Percentiles rank a stretch among this genome's conserved stretches.
Evolutionary conservation across 169 alveolate genomes (phyloP).

Genomic region (Plasmodium gonderi): DNA sequence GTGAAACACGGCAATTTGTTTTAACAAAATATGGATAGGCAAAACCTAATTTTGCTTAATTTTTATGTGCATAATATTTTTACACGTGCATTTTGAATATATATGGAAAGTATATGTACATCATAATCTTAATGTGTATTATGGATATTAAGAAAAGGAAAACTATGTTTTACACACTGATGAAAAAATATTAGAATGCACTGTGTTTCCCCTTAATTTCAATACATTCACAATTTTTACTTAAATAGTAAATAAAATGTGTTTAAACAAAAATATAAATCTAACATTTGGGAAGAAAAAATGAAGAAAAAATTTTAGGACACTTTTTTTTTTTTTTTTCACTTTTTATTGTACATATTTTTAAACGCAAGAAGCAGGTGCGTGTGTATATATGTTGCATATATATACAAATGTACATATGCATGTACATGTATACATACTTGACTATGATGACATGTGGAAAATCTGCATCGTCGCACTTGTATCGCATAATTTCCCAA

Average conservation of each 20-base stretch:
- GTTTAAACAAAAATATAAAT: not conserved
- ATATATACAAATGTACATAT: not conserved
- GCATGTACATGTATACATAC: not conserved
- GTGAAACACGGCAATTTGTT: no score
- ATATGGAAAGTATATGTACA: no score
- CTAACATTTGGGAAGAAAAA: not conserved
- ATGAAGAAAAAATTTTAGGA: not conserved
- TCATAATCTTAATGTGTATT: no score
- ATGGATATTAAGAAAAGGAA: no score
- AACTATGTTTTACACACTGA: not conserved
- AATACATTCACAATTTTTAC: not conserved
- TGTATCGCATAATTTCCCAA: constrained; percentile 43
- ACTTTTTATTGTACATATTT: not conserved
- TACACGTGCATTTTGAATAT: no score
- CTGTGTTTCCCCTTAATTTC: not conserved
- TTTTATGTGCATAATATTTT: no score
- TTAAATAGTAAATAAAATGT: not conserved
- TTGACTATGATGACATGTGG: not conserved
- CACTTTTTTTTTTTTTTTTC: constrained; percentile 5
- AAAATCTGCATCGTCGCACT: constrained; percentile 66
- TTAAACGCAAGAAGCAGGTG: not conserved
- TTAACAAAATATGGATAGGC: no score
- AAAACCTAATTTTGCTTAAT: no score
- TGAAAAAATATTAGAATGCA: not conserved
- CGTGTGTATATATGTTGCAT: not conserved